Evolutionary conservation across 2,329 filamentous ascomycete species (phyloP).

Genomic region (Monilinia vaccinii-corymbosi): DNA sequence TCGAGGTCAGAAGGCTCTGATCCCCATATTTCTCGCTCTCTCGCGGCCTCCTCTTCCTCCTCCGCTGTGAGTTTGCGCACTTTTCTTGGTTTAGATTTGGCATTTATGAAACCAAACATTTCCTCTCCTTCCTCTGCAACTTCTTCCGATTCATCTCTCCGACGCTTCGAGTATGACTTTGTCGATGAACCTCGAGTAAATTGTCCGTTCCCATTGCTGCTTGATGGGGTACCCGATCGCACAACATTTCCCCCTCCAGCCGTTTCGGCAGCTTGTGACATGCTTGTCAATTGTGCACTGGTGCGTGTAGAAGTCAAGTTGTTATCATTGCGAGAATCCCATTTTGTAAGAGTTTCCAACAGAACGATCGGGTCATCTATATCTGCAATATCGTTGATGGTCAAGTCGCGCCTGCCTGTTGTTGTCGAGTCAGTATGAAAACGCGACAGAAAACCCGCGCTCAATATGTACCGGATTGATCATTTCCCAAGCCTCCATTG

Average conservation of each 20-base stretch:
- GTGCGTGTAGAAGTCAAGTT: not conserved
- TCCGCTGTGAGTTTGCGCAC: slow-evolving; percentile 11
- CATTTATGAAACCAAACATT: slow-evolving; percentile 9
- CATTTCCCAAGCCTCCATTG: slow-evolving; percentile 12
- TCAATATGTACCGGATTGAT: slow-evolving; percentile 1
- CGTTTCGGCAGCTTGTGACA: slow-evolving; percentile 24
- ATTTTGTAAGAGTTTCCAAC: slow-evolving; percentile 23
- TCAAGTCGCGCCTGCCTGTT: slow-evolving; percentile 13
- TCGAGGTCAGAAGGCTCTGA: slow-evolving; percentile 18
- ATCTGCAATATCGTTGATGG: slow-evolving; percentile 14
- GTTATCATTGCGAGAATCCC: slow-evolving; percentile 11
- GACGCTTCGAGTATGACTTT: not conserved
- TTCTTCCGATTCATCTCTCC: slow-evolving; percentile 6
- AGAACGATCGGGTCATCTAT: slow-evolving; percentile 21
- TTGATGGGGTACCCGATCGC: slow-evolving; percentile 1
- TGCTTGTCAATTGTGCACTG: slow-evolving; percentile 23
- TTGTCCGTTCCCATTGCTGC: not conserved
- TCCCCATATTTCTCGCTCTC: slow-evolving; percentile 27
- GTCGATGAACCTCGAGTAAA: not conserved
- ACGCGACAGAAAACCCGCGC: slow-evolving; percentile 3
- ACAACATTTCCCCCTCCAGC: slow-evolving; percentile 16
- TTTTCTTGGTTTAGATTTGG: slow-evolving; percentile 10
- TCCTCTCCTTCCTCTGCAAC: not conserved
- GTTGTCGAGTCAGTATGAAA: slow-evolving; percentile 14
- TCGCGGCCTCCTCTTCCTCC: slow-evolving; percentile 16